phyloP scores from a whole-genome alignment of 805 yeast genomes.

The Zygosaccharomyces pseudorouxii region DNA sequence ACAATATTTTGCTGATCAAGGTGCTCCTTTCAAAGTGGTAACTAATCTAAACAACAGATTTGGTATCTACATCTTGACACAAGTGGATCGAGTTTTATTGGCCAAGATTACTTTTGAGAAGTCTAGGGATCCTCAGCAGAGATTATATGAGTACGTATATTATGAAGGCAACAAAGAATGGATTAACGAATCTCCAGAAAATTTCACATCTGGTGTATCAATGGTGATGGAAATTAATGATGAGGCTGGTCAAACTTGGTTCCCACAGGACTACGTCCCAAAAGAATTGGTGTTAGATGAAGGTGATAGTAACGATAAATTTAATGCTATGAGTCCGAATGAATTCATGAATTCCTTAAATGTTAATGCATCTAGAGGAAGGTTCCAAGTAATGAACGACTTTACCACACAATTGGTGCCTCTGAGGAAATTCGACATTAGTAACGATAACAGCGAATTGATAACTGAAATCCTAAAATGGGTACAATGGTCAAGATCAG shows the following conservation, averaged over 20 bases:
- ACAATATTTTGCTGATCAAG: slow-evolving; percentile 19
- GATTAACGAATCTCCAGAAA: slow-evolving; percentile 30
- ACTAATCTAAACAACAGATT: slow-evolving; percentile 29
- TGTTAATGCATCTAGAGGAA: slow-evolving; percentile 7
- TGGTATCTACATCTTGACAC: slow-evolving; percentile 27
- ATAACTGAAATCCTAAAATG: slow-evolving; percentile 29
- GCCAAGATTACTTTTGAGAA: slow-evolving; percentile 27
- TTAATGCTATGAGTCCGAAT: neutral
- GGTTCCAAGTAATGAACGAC: slow-evolving; percentile 24
- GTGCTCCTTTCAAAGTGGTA: slow-evolving; percentile 16
- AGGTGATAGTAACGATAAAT: neutral
- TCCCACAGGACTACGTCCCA: slow-evolving; percentile 27
- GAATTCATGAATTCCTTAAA: neutral
- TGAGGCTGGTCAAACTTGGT: slow-evolving; percentile 13
- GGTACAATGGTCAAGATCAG: slow-evolving; percentile 29
- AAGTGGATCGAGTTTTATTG: slow-evolving; percentile 9
- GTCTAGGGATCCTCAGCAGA: slow-evolving; percentile 21
- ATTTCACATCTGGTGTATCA: slow-evolving; percentile 25
- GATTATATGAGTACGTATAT: slow-evolving; percentile 29
- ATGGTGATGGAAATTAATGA: slow-evolving; percentile 25
- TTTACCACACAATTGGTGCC: slow-evolving; percentile 27
- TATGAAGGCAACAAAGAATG: slow-evolving; percentile 22
- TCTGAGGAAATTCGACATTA: slow-evolving; percentile 26
- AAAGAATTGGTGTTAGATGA: slow-evolving; percentile 21
- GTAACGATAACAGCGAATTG: slow-evolving; percentile 32